Evolutionary conservation across 75 land plant genomes (phyloP), one percentile per base, ranked within the genome.

Genomic region (Azolla pinnata): DNA sequence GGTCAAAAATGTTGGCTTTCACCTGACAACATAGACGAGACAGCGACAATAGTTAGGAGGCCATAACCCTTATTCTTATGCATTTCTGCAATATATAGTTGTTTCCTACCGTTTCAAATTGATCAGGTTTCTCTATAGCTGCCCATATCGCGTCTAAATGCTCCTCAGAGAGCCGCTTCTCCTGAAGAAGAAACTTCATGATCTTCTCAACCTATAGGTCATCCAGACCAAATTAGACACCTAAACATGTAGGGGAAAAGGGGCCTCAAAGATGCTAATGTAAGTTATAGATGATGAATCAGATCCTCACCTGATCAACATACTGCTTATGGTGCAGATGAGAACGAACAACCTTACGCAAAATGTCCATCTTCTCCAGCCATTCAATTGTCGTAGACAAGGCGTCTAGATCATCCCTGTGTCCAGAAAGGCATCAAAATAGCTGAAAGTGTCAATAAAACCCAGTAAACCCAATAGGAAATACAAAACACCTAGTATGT

Each of bases 321-420:
- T 68, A 68, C 44, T 68, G 70, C 49, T 68, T 68, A 60, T 68
- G 70, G 67, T 68, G 70, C 12, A 68, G 65, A 68, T 68, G 67
- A 20, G 70, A 68, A 4, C 70, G 33, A n/a, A 68, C 42, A 21
- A 52, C 66, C 50, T 53, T 66, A n/a, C 44, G 33, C n/a, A 68
- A 28, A 29, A 67, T 67, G 28, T 67, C 51, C 10, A 55, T 67
- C 33, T 26, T 59, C 52, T 67, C 69, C n/a, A 65, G 33, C 67
- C 71, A 68, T 10, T 62, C 50, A 44, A 68, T 68, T 33, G 71
- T 52, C 33, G 71, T 60, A 68, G 23, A 59, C 31, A 68, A 24
- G 5, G 71, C 31, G n/a, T 28, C 24, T 8, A 21, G 25, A 32
- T 68, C 62, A 38, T 68, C 71, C 71, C 71, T 68, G n/a, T n/a